Evolutionary conservation across 2,329 filamentous ascomycete genomes (phyloP), one percentile per base, ranked within the genome.

Genomic region (Colletotrichum sp.): DNA sequence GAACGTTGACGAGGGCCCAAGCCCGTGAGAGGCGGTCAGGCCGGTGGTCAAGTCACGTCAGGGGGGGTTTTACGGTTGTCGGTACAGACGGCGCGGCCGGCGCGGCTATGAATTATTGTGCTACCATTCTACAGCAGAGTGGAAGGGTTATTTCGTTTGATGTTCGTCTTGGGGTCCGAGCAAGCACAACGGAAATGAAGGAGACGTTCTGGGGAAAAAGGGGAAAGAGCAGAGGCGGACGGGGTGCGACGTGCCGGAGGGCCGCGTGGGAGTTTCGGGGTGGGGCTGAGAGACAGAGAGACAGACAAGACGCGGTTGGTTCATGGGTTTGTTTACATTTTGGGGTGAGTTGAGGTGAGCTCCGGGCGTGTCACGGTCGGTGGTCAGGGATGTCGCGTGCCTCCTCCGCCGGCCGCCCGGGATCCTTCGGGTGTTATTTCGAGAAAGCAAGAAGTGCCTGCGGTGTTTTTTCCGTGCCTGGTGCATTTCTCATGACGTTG

Each of bases 221-320:
- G 22, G 11, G 22, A 39, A 15, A 32, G n/a, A n/a, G 59, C 27
- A 22, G 27, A n/a, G 19, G 34, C 29, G 29, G n/a, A 62, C 34
- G 55, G 55, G 27, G 30, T 49, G 34, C n/a, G 57, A 70, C 30
- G 59, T 63, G 13, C 59, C 55, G 67, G 67, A 36, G 15, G n/a
- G 27, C 30, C 27, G 29, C 59, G 55, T 49, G 39, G 22, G 63
- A 22, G 67, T 69, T 69, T 69, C 67, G 67, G 52, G 67, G 80
- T 81, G 80, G 77, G 72, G 79, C 78, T 79, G 39, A 44, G 39
- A 44, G 39, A 44, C 39, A 44, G 39, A 44, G 39, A 44, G 16
- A 44, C 39, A 44, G 77, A 72, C 69, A 49, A 62, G 79, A 62
- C 59, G 59, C 59, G 59, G 59, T 62, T 29, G 29, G 59, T 22